Evolutionary conservation across 345 rosid species (phyloP).

Genomic region (Lepidium africanum): DNA sequence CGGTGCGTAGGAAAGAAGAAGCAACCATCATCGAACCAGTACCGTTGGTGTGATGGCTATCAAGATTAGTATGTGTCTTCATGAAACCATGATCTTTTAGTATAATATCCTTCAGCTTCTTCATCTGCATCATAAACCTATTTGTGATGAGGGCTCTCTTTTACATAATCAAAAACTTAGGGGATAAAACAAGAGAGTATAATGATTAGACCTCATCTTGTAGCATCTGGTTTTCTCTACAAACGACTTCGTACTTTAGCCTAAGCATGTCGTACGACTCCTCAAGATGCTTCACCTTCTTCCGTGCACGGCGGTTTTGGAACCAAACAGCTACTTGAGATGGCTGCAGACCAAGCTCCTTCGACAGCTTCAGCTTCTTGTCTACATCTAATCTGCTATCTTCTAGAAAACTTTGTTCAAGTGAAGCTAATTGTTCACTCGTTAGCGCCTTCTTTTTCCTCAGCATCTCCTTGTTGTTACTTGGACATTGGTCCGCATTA

Average conservation of each 20-base stretch:
- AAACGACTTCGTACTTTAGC: slow-evolving; percentile 46
- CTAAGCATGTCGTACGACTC: slow-evolving; percentile 56
- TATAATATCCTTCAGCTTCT: background rate
- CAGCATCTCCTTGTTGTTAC: slow-evolving; percentile 28
- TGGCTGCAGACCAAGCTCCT: slow-evolving; percentile 70
- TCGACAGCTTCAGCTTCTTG: slow-evolving; percentile 58
- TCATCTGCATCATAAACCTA: slow-evolving; percentile 1
- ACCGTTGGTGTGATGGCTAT: background rate
- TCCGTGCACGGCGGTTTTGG: slow-evolving; percentile 64
- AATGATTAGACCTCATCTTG: slow-evolving; percentile 82
- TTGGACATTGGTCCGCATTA: background rate
- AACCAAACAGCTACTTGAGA: slow-evolving; percentile 82
- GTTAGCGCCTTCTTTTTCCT: slow-evolving; percentile 51
- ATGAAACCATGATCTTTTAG: background rate
- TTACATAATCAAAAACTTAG: background rate
- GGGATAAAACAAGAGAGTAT: no score
- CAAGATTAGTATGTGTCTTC: background rate
- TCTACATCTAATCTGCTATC: slow-evolving; percentile 68
- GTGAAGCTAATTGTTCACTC: slow-evolving; percentile 47
- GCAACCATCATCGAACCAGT: no score
- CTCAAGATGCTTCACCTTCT: slow-evolving; percentile 79
- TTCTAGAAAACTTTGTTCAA: slow-evolving; percentile 69
- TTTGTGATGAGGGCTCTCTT: background rate
- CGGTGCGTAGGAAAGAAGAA: no score
- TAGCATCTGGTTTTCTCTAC: slow-evolving; percentile 57